Evolutionary conservation across 306 rosid species (phyloP), one percentile per base, ranked within the genome.

Genomic region (Cyamopsis tetragonoloba): DNA sequence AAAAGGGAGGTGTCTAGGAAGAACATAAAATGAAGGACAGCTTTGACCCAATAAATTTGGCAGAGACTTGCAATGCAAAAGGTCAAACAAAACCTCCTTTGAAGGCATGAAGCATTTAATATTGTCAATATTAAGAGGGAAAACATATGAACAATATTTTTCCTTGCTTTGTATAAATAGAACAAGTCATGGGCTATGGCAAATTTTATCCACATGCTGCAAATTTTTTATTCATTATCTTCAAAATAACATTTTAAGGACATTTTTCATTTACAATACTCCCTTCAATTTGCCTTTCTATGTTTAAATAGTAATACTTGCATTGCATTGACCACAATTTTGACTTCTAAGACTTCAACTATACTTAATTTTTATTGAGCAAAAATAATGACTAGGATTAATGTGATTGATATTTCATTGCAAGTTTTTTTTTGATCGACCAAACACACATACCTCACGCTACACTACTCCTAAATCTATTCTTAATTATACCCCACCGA

Each of bases 21-120:
- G 14, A 1, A 55, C 34, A 10, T 54, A 17, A 41, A 27, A 31
- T 41, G 23, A 61, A 43, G 73, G 73, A 0, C 15, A 37, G 48
- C 53, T 70, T 69, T 79, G 80, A 70, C 74, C 50, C 62, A 41
- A 49, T 28, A 31, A 28, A 56, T 28, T 46, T 4, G 58, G 60
- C 37, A 38, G n/a, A 53, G 63, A 61, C 14, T 37, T 35, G 39
- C 56, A 12, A 56, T 46, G 5, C 41, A 62, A n/a, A n/a, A 23
- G 32, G 68, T 79, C 77, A 58, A 74, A 74, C 47, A 23, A 79
- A 57, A 56, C 58, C 20, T 57, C 28, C n/a, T 61, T 14, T 12
- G 38, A 34, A 47, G 57, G 20, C 15, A 7, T 31, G 15, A 30
- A 56, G 62, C 63, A 60, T 76, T 68, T 50, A 71, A 27, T 17